Conservation (phyloP, 306 rosid genomes). For the Adenanthera pavonina region DNA sequence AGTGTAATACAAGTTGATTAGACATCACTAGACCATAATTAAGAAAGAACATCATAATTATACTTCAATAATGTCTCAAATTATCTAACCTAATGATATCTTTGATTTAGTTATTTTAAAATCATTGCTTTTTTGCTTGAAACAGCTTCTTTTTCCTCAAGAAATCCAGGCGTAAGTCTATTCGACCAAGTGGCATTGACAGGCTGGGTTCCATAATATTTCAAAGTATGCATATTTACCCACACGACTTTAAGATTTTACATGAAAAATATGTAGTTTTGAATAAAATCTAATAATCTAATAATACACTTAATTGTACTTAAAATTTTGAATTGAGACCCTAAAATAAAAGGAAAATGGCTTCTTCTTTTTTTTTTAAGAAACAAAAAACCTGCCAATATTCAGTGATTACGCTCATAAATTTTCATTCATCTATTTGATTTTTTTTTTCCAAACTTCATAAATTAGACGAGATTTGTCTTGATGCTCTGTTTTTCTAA, state of each 20-base stretch:
- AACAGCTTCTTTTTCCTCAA: not conserved
- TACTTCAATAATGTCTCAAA: not conserved
- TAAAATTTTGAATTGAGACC: not conserved
- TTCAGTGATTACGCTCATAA: not conserved
- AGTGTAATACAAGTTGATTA: constrained; percentile 5
- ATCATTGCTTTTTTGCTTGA: not conserved
- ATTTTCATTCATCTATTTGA: not conserved
- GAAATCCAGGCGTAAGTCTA: not conserved
- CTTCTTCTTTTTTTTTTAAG: not conserved
- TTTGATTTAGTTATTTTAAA: not conserved
- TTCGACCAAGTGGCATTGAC: not conserved
- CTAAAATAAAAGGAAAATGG: not conserved
- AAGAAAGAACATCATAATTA: not conserved
- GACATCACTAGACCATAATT: constrained; percentile 9
- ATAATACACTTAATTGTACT: not conserved
- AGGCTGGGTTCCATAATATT: not conserved
- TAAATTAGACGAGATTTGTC: not conserved
- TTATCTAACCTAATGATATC: not conserved
- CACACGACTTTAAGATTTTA: not conserved
- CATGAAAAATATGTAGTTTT: not conserved
- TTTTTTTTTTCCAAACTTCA: not conserved
- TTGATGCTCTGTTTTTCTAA: not conserved
- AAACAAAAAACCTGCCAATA: not conserved
- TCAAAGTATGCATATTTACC: not conserved
- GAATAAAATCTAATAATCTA: not conserved